Percentiles rank a stretch among this genome's conserved stretches.
Evolutionary conservation across 768 basidiomycete genomes (phyloP).

Genomic region (Inosperma sp.): DNA sequence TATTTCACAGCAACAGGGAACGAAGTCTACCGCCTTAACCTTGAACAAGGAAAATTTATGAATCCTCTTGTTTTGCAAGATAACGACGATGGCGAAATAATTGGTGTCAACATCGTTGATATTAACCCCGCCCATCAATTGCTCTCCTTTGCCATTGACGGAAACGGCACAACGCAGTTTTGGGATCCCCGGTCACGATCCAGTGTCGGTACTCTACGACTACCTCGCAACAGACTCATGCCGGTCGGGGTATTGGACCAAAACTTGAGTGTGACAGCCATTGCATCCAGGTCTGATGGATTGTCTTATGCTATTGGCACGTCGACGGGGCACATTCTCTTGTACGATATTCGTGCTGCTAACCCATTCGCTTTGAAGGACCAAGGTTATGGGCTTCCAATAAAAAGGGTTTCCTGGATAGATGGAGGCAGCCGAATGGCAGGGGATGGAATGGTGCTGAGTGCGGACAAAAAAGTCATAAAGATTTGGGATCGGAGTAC

Average conservation of each 20-base stretch:
- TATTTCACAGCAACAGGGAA: slow-evolving; percentile 79
- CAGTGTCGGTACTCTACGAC: slow-evolving; percentile 60
- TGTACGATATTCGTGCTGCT: slow-evolving; percentile 90
- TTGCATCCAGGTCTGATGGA: slow-evolving; percentile 82
- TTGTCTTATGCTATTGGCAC: slow-evolving; percentile 93
- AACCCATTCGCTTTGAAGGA: slow-evolving; percentile 87
- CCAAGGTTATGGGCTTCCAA: slow-evolving; percentile 91
- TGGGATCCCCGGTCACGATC: slow-evolving; percentile 91
- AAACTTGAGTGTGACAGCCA: slow-evolving; percentile 68
- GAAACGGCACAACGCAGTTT: slow-evolving; percentile 83
- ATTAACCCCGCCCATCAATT: slow-evolving; percentile 92
- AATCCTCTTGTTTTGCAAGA: slow-evolving; percentile 62
- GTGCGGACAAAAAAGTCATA: slow-evolving; percentile 93
- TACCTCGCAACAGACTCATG: slow-evolving; percentile 53
- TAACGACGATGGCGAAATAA: slow-evolving; percentile 49
- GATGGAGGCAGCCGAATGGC: slow-evolving; percentile 82
- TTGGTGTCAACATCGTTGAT: slow-evolving; percentile 88
- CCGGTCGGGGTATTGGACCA: slow-evolving; percentile 33
- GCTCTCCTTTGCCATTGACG: slow-evolving; percentile 85
- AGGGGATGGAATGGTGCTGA: slow-evolving; percentile 83
- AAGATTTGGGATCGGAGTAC: slow-evolving; percentile 93
- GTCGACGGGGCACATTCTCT: slow-evolving; percentile 87
- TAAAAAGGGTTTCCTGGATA: slow-evolving; percentile 84
- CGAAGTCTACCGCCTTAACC: slow-evolving; percentile 90
- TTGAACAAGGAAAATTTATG: slow-evolving; percentile 93